These are phyloP conservation scores for Ascoidea asiatica DNA, from an alignment of 805 yeast species.

Conservation along the genomic window DNA sequence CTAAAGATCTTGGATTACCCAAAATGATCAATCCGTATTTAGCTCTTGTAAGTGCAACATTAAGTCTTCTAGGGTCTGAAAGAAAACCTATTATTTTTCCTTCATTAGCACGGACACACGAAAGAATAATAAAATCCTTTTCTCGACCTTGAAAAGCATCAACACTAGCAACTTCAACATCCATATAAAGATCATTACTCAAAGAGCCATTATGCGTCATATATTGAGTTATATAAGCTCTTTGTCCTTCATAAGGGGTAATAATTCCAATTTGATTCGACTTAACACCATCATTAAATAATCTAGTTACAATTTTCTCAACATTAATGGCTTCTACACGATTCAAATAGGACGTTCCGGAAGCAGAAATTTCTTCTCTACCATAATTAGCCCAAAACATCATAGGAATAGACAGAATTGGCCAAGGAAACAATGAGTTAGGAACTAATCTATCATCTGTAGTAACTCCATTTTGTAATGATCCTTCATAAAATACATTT, in stretches of 20 bases:
- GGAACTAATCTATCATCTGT: conserved; percentile 48
- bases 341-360: conserved; percentile 74
- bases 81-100: conserved; percentile 69
- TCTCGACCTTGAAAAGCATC: conserved; percentile 75
- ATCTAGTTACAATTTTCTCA: conserved; percentile 59
- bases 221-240: conserved; percentile 68
- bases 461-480: conserved; percentile 84
- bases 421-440: conserved; percentile 78
- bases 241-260: conserved; percentile 91
- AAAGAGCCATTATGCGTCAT: conserved; percentile 61
- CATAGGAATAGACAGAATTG: conserved; percentile 74
- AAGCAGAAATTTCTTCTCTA: conserved; percentile 72
- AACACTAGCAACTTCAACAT: conserved; percentile 73
- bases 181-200: conserved; percentile 49
- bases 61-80: conserved; percentile 73
- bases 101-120: conserved; percentile 64
- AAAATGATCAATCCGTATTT: conserved; percentile 66
- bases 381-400: conserved; percentile 91
- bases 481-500: conserved; percentile 87
- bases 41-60: conserved; percentile 85
- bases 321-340: conserved; percentile 84
- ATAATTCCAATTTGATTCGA: conserved; percentile 84
- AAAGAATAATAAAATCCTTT: conserved; percentile 50
- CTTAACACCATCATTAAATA: conserved; percentile 63
- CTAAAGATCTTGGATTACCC: conserved; percentile 74